Conservation (phyloP, 805 yeast species). For the Sugiyamaella smithiae region DNA sequence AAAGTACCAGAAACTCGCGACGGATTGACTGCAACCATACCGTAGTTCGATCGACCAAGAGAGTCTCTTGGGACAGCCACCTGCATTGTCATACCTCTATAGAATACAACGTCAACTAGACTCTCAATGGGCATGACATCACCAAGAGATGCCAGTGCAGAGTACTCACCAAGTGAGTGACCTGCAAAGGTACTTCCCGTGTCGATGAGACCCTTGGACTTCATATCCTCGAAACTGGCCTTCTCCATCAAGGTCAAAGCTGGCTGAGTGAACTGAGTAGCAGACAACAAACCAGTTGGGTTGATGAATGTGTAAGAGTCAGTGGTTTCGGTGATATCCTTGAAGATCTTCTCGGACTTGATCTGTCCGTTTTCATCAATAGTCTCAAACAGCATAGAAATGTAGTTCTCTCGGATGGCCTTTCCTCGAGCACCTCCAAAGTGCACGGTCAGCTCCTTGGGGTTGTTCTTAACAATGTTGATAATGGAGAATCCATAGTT, state of each 20-base stretch:
- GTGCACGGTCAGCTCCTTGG: constrained; percentile 90
- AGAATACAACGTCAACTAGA: constrained; percentile 94
- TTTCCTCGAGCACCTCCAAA: constrained; percentile 98
- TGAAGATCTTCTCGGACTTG: constrained; percentile 92
- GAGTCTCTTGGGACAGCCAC: constrained; percentile 99
- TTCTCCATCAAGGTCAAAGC: constrained; percentile 99
- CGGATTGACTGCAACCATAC: constrained; percentile 99
- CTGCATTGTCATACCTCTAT: constrained; percentile 99
- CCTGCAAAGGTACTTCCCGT: constrained; percentile 95
- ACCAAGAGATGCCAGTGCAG: constrained; percentile 94
- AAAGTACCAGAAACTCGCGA: constrained; percentile 85
- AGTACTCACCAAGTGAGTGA: constrained; percentile 98
- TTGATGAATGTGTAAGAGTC: constrained; percentile 85
- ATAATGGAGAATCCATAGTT: constrained; percentile 97
- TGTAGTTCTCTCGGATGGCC: constrained; percentile 89
- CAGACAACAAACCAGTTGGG: constrained; percentile 92
- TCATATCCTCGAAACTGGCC: constrained; percentile 97
- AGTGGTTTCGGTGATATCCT: constrained; percentile 77
- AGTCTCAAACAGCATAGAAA: constrained; percentile 96
- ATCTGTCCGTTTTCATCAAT: constrained; percentile 79
- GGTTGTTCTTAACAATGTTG: constrained; percentile 93
- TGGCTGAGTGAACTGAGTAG: constrained; percentile 99
- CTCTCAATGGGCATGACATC: constrained; percentile 99
- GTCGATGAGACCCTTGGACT: constrained; percentile 91
- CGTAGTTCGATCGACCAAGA: constrained; percentile 93